A percentile compares a stretch with the other conserved stretches of the same genome.
Evolutionary conservation across 1,139 yeast species (phyloP).

Genomic region (Williopsis jadinii): DNA sequence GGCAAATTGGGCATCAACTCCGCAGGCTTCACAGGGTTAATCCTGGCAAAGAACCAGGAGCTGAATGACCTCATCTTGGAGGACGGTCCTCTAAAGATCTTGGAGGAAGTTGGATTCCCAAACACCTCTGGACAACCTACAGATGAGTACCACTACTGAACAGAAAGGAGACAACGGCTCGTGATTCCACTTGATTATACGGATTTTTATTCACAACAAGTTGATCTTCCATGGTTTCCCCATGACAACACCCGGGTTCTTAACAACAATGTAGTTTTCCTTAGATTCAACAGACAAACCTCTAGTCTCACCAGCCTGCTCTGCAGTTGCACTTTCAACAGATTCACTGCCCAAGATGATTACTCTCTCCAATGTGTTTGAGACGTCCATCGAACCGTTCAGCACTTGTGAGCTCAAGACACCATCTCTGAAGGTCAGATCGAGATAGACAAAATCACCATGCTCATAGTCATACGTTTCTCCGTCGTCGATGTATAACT

Average conservation of each 20-base stretch:
- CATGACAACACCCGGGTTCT: conserved; percentile 48
- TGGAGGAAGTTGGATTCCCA: conserved; percentile 61
- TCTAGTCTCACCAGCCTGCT: conserved; percentile 33
- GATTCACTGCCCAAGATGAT: conserved; percentile 39
- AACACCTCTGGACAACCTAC: conserved; percentile 39
- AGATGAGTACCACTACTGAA: conserved; percentile 36
- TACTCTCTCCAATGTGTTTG: conserved; percentile 48
- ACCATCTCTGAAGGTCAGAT: conserved; percentile 28
- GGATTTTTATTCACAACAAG: conserved; percentile 3
- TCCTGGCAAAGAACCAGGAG: conserved; percentile 67
- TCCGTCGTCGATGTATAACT: conserved; percentile 78
- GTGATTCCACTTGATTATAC: background rate
- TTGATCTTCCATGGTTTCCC: conserved; percentile 31
- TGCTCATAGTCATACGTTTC: conserved; percentile 53
- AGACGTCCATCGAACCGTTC: conserved; percentile 21
- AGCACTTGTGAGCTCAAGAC: conserved; percentile 23
- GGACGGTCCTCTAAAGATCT: conserved; percentile 39
- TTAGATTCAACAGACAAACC: conserved; percentile 24
- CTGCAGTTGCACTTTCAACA: conserved; percentile 24
- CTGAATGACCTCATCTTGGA: conserved; percentile 33
- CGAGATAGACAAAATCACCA: conserved; percentile 40
- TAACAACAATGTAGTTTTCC: conserved; percentile 30
- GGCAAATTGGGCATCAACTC: conserved; percentile 62
- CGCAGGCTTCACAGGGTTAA: conserved; percentile 71
- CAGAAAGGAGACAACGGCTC: background rate